Percentiles rank a stretch among this genome's conserved stretches.
phyloP scores from a whole-genome alignment of 225 moss, liverwort and hornwort species.

The Marchantia paleacea region DNA sequence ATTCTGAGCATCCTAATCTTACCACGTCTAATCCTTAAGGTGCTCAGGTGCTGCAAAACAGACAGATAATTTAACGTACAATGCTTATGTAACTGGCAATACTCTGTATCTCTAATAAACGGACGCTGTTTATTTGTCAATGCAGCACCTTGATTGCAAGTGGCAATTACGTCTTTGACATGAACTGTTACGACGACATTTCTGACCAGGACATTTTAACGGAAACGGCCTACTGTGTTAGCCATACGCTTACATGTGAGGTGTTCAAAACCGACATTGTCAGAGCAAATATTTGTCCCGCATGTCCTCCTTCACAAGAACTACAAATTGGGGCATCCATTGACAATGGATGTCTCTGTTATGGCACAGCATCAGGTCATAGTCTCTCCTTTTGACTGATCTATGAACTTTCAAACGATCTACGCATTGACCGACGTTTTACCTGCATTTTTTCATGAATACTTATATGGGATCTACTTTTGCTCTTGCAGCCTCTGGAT shows the following conservation, averaged over 20 bases:
- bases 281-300: not conserved
- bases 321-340: not conserved
- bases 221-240: constrained; percentile 4
- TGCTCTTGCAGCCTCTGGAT: not conserved
- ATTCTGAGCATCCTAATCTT: no score
- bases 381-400: no score
- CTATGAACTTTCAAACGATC: no score
- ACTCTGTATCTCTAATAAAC: no score
- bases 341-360: constrained; percentile 11
- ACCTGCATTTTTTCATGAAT: not conserved
- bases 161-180: not conserved
- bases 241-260: not conserved
- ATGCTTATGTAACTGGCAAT: no score
- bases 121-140: not conserved
- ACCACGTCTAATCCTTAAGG: no score
- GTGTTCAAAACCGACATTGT: not conserved
- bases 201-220: not conserved
- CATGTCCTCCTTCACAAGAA: constrained; percentile 6
- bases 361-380: not conserved
- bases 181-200: constrained; percentile 13
- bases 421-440: no score
- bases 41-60: no score
- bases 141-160: not conserved
- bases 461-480: not conserved
- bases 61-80: no score